phyloP scores from a whole-genome alignment of 345 rosid genomes.

The Euphorbia tirucalli region DNA sequence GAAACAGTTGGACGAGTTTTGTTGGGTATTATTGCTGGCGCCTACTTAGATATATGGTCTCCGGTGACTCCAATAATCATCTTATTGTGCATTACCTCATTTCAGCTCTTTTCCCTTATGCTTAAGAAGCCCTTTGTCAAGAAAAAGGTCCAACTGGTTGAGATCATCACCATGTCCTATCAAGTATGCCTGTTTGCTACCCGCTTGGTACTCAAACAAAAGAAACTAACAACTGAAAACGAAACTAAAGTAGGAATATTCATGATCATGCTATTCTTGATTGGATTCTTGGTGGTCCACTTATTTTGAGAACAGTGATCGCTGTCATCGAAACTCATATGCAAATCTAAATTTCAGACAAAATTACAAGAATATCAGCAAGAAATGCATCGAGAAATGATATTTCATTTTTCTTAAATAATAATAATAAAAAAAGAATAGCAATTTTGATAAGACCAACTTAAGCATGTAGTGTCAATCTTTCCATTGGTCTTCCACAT shows the following conservation, averaged over 20 bases:
- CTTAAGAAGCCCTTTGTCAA: too few relatives aligned
- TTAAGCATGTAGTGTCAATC: conserved; percentile 37
- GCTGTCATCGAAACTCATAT: not conserved
- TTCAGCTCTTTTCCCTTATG: too few relatives aligned
- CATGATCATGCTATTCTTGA: too few relatives aligned
- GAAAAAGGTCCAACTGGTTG: too few relatives aligned
- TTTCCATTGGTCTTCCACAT: conserved; percentile 47
- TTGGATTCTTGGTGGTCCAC: too few relatives aligned
- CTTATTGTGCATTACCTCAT: too few relatives aligned
- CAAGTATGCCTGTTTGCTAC: too few relatives aligned
- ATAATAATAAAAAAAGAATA: not conserved
- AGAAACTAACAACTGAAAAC: too few relatives aligned
- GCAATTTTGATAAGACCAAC: conserved; percentile 35
- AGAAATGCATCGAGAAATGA: not conserved
- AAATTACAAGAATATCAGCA: not conserved
- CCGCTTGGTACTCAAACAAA: too few relatives aligned
- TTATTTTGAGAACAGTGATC: not conserved
- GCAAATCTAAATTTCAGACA: not conserved
- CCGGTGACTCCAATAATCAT: conserved; percentile 45
- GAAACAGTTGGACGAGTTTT: conserved; percentile 49
- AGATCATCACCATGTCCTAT: too few relatives aligned
- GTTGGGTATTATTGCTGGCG: conserved; percentile 69
- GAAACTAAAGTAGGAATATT: too few relatives aligned
- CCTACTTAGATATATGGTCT: conserved; percentile 43
- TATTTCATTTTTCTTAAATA: not conserved